phyloP scores from a whole-genome alignment of 2,329 filamentous ascomycete species.

The Teratosphaeria zuluensis region DNA sequence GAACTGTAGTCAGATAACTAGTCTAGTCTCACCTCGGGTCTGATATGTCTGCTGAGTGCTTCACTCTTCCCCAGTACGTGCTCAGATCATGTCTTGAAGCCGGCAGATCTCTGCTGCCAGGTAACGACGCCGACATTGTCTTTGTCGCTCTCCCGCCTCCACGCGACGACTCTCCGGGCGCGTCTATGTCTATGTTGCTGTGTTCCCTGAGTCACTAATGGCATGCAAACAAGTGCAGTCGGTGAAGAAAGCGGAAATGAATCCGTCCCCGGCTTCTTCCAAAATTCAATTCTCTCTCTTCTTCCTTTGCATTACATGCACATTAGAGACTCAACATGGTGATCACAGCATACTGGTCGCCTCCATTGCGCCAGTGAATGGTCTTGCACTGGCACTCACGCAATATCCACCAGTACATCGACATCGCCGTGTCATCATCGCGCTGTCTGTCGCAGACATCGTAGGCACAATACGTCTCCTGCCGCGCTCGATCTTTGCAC shows the following conservation, averaged over 20 bases:
- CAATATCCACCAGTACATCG: not conserved
- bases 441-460: not conserved
- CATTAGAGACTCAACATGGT: not conserved
- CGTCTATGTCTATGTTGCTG: not conserved
- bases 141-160: constrained; percentile 21
- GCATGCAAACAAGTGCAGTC: not conserved
- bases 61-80: constrained; percentile 92
- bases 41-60: constrained; percentile 78
- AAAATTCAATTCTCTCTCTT: not conserved
- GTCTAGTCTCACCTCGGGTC: constrained; percentile 73
- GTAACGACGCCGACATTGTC: constrained; percentile 52
- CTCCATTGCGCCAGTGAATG: too few species aligned
- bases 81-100: constrained; percentile 83
- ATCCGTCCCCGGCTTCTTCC: not conserved
- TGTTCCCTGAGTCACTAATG: not conserved
- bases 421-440: not conserved
- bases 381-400: not conserved
- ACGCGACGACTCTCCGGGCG: constrained; percentile 4
- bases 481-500: constrained; percentile 22
- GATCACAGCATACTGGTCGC: not conserved
- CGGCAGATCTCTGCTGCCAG: constrained; percentile 69
- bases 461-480: constrained; percentile 12
- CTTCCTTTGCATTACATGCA: not conserved
- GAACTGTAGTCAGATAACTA: not conserved
- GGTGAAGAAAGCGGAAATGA: not conserved